A percentile compares a stretch with the other conserved stretches of the same genome.
Conservation (phyloP, 176 grass and related monocot species). For the barley (Hordeum vulgare) region DNA sequence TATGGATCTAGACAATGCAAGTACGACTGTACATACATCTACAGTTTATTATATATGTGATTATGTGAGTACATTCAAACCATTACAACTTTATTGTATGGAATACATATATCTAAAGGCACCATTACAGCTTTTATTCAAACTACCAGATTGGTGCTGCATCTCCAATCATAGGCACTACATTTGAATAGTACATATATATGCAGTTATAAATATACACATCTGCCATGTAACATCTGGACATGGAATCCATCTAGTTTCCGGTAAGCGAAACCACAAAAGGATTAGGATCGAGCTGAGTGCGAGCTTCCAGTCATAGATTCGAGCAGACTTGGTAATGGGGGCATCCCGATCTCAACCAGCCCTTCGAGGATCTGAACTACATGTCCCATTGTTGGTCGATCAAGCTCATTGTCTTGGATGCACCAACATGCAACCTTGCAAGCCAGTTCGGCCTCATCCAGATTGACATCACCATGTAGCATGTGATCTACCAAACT, state of each 20-base stretch:
- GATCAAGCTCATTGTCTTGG: constrained; percentile 26
- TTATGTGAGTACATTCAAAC: not conserved
- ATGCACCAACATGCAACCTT: constrained; percentile 44
- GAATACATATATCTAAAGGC: not conserved
- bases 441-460: constrained; percentile 6
- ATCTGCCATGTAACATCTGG: not conserved
- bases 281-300: not conserved
- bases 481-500: constrained; percentile 26
- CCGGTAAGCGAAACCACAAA: not conserved
- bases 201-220: not conserved
- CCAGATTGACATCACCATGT: not conserved
- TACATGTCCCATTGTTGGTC: constrained; percentile 38
- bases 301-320: not conserved
- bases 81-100: not conserved
- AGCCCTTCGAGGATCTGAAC: constrained; percentile 30
- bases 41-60: too few species aligned
- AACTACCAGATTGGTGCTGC: not conserved
- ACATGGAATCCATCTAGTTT: not conserved
- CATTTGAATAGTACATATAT: not conserved
- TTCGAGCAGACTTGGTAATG: constrained; percentile 5
- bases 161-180: not conserved
- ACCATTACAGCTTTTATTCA: too few species aligned
- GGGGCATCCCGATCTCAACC: constrained; percentile 22
- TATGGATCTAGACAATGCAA: too few species aligned
- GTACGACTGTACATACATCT: too few species aligned